Evolutionary conservation across 768 basidiomycete species (phyloP).

Genomic region (Gloeostereum incarnatum): DNA sequence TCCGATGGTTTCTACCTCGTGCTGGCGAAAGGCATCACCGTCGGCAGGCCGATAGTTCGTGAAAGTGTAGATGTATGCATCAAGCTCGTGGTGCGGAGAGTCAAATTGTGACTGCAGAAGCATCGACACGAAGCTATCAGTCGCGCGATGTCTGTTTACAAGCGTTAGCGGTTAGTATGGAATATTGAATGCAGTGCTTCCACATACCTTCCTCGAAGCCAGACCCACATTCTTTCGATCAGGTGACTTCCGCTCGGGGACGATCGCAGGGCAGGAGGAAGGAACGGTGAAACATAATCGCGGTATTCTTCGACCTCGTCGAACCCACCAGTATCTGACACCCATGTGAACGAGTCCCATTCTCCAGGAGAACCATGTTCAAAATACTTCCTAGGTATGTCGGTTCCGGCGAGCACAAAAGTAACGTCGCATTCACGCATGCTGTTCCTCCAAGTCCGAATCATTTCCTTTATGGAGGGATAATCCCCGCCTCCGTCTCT

Average conservation of each 20-base stretch:
- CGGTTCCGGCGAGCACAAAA: constrained; percentile 1
- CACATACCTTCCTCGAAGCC: constrained; percentile 33
- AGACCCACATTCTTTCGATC: constrained; percentile 30
- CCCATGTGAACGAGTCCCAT: not conserved
- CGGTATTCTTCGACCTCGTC: constrained; percentile 15
- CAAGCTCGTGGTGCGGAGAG: constrained; percentile 28
- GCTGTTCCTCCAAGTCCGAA: too few species aligned
- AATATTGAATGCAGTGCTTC: not conserved
- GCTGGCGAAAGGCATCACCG: constrained; percentile 16
- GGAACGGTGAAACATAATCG: constrained; percentile 26
- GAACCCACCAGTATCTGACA: not conserved
- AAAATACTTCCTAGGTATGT: not conserved
- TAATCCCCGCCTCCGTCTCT: not conserved
- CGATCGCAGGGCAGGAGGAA: constrained; percentile 20
- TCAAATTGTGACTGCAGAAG: constrained; percentile 27
- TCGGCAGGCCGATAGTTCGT: constrained; percentile 30
- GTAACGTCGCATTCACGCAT: too few species aligned
- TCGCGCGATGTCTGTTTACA: constrained; percentile 30
- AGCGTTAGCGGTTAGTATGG: not conserved
- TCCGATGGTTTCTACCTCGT: too few species aligned
- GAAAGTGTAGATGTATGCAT: constrained; percentile 30
- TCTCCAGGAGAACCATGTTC: not conserved
- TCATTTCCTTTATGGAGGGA: not conserved
- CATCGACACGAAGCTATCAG: constrained; percentile 31
- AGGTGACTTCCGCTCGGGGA: constrained; percentile 20